These are phyloP conservation scores for Corylus avellana DNA, from an alignment of 306 rosid genomes.

Conservation along the genomic window DNA sequence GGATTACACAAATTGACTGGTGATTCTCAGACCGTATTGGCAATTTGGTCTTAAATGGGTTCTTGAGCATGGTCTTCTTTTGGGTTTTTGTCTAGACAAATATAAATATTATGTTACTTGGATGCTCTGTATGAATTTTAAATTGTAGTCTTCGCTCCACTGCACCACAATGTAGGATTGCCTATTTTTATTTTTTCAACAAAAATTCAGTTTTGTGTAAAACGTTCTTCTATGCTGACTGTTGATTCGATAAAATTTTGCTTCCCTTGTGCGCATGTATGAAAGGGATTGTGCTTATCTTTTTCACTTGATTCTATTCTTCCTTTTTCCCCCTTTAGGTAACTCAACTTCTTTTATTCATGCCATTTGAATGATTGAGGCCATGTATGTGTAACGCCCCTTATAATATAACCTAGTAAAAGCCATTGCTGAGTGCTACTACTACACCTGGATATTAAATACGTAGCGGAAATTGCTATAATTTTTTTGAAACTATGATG, in stretches of 20 bases:
- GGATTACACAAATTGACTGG: not conserved
- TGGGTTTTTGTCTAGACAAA: not conserved
- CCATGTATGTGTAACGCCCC: too few species aligned
- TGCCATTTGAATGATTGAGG: too few species aligned
- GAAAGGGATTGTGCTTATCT: too few species aligned
- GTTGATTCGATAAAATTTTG: not conserved
- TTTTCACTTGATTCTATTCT: not conserved
- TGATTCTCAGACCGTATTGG: not conserved
- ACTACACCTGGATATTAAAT: too few species aligned
- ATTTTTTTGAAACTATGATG: too few species aligned
- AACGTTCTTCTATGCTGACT: not conserved
- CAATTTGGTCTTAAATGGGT: not conserved
- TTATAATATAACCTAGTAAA: too few species aligned
- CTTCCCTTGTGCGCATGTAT: too few species aligned
- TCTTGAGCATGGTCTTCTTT: not conserved
- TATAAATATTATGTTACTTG: too few species aligned
- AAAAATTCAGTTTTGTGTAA: not conserved
- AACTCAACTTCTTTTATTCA: not conserved
- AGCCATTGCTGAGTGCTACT: too few species aligned
- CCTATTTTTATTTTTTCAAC: not conserved
- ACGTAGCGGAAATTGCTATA: too few species aligned
- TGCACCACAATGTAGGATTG: not conserved
- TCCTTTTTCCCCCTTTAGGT: not conserved
- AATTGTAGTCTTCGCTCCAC: not conserved
- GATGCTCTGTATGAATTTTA: not conserved